Base-by-base conservation (phyloP, 257 asterid genomes). In the Solanum virginianum region DNA sequence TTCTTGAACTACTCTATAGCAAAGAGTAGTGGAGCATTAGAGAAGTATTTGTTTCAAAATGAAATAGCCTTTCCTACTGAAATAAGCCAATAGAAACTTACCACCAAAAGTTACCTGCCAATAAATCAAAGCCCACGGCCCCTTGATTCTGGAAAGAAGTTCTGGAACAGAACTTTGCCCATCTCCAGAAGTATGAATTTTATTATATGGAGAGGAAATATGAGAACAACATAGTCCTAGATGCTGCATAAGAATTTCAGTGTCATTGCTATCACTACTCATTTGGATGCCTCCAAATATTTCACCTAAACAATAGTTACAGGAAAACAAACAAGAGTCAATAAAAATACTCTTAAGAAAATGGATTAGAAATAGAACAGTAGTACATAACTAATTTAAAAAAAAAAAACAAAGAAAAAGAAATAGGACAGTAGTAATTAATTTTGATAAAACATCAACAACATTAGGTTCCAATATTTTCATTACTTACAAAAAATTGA, bases 71-170 rank as follows among this genome's bases (percentile, higher is more conserved):
- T 59, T 85, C 83, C 81, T 71, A 22, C 80, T 83, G 59, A 77
- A 88, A 85, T 80, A 88, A 18, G 81, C 71, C 81, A 57, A 57
- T 66, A 82, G 90, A 90, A 91, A 93, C 99, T 95, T 95, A 94
- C 99, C 99, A 86, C 91, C 72, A 84, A 90, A 84, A 86, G 91
- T 95, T 95, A 96, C 99, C 99, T 96, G 99, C 98, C 99, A 96
- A 87, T 93, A 96, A 43, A 94, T 90, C 86, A 96, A 86, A 87
- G 97, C 96, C 99, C 99, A 97, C 39, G 99, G 99, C 18, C 99
- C 99, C 90, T 91, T 94, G 89, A 97, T 89, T 88, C 85, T 91
- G 83, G 98, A 95, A 88, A 97, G 96, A 88, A 95, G 91, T 86
- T 90, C 92, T 0, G 94, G 97, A 85, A 97, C 88, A 43, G 97